These are phyloP conservation scores for Candida glaebosa DNA, from an alignment of 805 yeast species.

Conservation along the genomic window DNA sequence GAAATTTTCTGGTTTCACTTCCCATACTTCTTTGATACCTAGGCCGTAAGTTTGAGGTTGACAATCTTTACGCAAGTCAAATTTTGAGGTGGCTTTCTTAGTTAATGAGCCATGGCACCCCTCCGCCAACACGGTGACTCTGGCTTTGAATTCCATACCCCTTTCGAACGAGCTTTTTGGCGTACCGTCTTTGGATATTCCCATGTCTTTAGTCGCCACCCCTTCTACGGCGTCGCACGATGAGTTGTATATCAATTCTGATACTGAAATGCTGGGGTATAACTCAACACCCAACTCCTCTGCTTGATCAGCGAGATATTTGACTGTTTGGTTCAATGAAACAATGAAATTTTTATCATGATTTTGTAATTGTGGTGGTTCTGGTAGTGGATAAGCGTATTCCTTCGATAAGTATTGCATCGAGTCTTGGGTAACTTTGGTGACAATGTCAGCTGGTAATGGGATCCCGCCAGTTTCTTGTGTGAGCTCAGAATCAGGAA, in stretches of 20 bases:
- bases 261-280: conserved; percentile 85
- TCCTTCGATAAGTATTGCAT: conserved; percentile 67
- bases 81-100: conserved; percentile 70
- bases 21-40: conserved; percentile 97
- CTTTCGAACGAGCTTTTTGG: conserved; percentile 87
- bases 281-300: conserved; percentile 92
- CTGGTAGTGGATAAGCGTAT: conserved; percentile 71
- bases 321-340: conserved; percentile 75
- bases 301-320: conserved; percentile 81
- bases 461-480: conserved; percentile 60
- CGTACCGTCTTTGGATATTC: conserved; percentile 67
- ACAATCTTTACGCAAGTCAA: conserved; percentile 58
- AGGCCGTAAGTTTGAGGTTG: conserved; percentile 90
- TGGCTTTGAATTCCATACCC: conserved; percentile 95
- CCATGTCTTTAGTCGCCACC: conserved; percentile 93
- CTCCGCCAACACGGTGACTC: conserved; percentile 87
- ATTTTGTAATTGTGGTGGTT: conserved; percentile 89
- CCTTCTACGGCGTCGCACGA: conserved; percentile 65
- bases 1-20: conserved; percentile 79
- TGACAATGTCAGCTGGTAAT: conserved; percentile 71
- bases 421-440: conserved; percentile 70
- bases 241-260: conserved; percentile 63
- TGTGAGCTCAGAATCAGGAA: conserved; percentile 60
- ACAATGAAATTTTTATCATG: conserved; percentile 80
- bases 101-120: conserved; percentile 98